Base-by-base conservation (phyloP, 495 filamentous ascomycete species). In the Ramalina peruviana region DNA sequence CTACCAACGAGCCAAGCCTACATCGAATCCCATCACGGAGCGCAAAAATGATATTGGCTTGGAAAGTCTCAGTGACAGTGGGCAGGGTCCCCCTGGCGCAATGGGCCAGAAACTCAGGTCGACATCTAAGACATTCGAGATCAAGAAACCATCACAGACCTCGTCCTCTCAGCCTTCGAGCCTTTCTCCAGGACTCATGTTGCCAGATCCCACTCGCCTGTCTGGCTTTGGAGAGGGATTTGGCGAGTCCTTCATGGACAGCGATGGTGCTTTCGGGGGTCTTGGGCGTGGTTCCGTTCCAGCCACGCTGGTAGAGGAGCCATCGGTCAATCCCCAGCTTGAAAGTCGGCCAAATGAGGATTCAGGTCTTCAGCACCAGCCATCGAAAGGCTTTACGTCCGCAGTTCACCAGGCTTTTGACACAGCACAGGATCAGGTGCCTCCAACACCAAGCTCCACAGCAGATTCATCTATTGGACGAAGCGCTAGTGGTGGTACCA, bases 371-470 rank as follows among this genome's bases (percentile, higher is more conserved):
- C 70, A 74, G 13, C 76, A 79, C 53, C 69, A 73, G 42, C 67
- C 74, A 6, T 82, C 80, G 9, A 52, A 74, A 6, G 81, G 81
- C 4, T 83, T 83, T 57, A 68, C 67, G n/a, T 83, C 82, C 0
- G 76, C 76, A 3, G 82, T 86, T 10, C 66, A 84, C 55, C 76
- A 83, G 57, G 82, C 82, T 23, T 86, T 86, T 56, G 81, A 83
- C 62, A 62, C 59, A 44, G 52, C 43, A 27, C 64, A 72, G 43
- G 67, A 72, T 42, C 55, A 60, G 7, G 68, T 78, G 23, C 75
- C 79, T 11, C 65, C 72, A 39, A 81, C 80, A 3, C 79, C 81
- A 16, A 74, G 67, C 48, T 74, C 74, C 27, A 63, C 59, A 33
- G 54, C 63, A 46, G 69, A 61, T 40, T 63, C 59, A 30, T 73